A percentile compares a stretch with the other conserved stretches of the same genome.
phyloP scores from a whole-genome alignment of 164 flowering plant species.

The Litsea cubeba region DNA sequence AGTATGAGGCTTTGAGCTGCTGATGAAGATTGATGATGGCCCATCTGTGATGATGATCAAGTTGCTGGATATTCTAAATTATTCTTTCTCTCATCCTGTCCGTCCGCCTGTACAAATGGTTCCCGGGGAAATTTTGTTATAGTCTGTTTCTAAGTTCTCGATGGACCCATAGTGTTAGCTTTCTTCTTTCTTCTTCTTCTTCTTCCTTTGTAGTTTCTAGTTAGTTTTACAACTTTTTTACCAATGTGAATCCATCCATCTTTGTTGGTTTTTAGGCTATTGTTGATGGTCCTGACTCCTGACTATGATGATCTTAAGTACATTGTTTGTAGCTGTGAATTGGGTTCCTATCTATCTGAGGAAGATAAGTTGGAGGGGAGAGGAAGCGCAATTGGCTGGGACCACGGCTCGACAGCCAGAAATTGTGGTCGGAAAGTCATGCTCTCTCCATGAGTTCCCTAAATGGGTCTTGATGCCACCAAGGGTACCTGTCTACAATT shows the following conservation, averaged over 20 bases:
- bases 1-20: conserved; percentile 91
- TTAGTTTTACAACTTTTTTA: background rate
- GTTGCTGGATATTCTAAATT: background rate
- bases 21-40: conserved; percentile 16
- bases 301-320: background rate
- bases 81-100: background rate
- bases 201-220: background rate
- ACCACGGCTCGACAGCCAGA: no score
- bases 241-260: no score
- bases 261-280: background rate
- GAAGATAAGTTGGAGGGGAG: no score
- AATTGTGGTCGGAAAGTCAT: no score
- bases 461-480: no score
- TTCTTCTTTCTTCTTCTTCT: background rate
- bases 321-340: background rate
- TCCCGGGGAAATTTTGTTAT: conserved; percentile 9
- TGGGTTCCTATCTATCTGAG: no score
- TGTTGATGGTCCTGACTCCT: background rate
- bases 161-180: background rate
- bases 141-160: background rate
- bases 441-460: no score
- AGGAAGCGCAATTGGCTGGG: no score
- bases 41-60: background rate
- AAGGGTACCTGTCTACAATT: no score
- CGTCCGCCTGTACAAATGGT: conserved; percentile 5